Evolutionary conservation across 768 basidiomycete genomes (phyloP).

Genomic region (Dictyophora rubrovolvata): DNA sequence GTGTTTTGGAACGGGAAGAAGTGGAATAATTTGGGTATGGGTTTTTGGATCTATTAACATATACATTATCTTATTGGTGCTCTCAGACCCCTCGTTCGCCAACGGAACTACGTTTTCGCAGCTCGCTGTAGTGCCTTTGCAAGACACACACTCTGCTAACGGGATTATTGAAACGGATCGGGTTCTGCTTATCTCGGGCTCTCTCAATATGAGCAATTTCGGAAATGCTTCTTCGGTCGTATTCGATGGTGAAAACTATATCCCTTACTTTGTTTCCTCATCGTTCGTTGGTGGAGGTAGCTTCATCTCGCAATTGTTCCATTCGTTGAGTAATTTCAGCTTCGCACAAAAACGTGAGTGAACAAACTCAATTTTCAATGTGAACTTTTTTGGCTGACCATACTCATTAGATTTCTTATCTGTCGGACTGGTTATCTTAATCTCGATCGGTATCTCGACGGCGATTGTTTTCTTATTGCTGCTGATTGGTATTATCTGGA

Average conservation of each 20-base stretch:
- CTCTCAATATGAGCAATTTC: conserved; percentile 53
- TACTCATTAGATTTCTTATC: conserved; percentile 85
- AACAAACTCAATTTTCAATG: conserved; percentile 4
- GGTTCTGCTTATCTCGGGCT: conserved; percentile 82
- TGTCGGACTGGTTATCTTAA: conserved; percentile 86
- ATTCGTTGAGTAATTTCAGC: conserved; percentile 67
- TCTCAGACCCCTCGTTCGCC: conserved; percentile 49
- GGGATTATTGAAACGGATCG: conserved; percentile 73
- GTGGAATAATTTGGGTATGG: conserved; percentile 62
- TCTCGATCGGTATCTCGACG: conserved; percentile 93
- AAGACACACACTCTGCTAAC: conserved; percentile 60
- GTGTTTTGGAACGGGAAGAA: conserved; percentile 73
- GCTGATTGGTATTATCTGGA: conserved; percentile 80
- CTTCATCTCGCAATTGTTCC: conserved; percentile 68
- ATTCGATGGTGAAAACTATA: conserved; percentile 74
- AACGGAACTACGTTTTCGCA: conserved; percentile 63
- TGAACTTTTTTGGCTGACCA: too few relatives aligned
- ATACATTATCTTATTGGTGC: conserved; percentile 1
- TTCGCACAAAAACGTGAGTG: conserved; percentile 61
- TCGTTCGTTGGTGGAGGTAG: conserved; percentile 53
- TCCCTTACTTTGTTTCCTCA: conserved; percentile 72
- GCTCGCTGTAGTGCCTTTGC: conserved; percentile 83
- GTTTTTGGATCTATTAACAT: not conserved
- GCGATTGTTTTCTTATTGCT: conserved; percentile 86
- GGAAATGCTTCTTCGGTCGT: conserved; percentile 79